phyloP scores from a whole-genome alignment of 1,284 basidiomycete species.

The Erythrobasidium hasegawianum region DNA sequence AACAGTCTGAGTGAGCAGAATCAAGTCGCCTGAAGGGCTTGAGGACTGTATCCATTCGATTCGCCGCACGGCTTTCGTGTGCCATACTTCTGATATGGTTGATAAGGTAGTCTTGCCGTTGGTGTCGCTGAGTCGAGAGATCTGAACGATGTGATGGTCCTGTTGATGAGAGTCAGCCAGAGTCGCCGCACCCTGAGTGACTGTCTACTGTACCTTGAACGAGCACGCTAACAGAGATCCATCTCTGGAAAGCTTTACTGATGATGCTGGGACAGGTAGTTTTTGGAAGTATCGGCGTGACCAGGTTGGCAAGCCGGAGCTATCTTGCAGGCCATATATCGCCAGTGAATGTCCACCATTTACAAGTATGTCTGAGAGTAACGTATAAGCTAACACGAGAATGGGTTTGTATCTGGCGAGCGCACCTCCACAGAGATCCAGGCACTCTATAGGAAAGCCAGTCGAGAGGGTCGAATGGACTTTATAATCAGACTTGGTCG shows the following conservation, averaged over 20 bases:
- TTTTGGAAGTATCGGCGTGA: background rate
- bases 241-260: no score
- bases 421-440: conserved; percentile 69
- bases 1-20: conserved; percentile 69
- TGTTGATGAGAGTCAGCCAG: background rate
- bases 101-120: background rate
- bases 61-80: conserved; percentile 62
- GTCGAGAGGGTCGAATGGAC: conserved; percentile 70
- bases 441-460: conserved; percentile 56
- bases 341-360: conserved; percentile 32
- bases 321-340: conserved; percentile 36
- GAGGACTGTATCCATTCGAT: conserved; percentile 61
- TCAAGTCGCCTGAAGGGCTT: conserved; percentile 38
- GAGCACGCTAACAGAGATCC: no score
- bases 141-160: conserved; percentile 54
- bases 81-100: conserved; percentile 53
- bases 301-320: conserved; percentile 35
- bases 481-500: conserved; percentile 55
- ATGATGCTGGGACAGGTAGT: no score
- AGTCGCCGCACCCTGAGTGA: no score
- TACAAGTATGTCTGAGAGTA: conserved; percentile 34
- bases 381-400: no score
- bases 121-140: conserved; percentile 57
- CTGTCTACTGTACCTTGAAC: no score
- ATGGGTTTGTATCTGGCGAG: no score